phyloP scores from a whole-genome alignment of 345 rosid genomes.

The Salix exigua region DNA sequence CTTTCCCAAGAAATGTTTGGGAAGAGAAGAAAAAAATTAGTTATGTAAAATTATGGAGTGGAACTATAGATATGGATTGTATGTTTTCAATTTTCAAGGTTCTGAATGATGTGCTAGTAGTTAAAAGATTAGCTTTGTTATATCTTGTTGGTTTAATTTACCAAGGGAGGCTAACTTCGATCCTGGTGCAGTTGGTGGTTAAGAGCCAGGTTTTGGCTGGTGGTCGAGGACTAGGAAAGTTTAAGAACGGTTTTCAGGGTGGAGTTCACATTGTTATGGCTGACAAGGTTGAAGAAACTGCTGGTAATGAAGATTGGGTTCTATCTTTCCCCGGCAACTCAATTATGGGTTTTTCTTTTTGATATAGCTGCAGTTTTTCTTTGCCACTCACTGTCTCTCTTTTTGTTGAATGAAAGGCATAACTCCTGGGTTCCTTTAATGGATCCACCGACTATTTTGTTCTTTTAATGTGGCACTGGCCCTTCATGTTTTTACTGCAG shows the following conservation, averaged over 20 bases:
- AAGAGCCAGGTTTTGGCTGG: constrained; percentile 99
- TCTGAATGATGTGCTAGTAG: neutral
- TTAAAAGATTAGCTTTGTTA: neutral
- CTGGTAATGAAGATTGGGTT: constrained; percentile 44
- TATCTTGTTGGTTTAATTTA: neutral
- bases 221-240: constrained; percentile 94
- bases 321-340: neutral
- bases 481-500: neutral
- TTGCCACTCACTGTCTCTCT: neutral
- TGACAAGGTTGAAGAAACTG: constrained; percentile 70
- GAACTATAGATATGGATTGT: neutral
- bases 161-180: constrained; percentile 3
- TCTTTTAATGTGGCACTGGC: neutral
- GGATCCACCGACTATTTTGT: neutral
- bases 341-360: neutral
- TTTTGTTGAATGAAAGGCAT: neutral
- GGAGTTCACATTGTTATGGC: constrained; percentile 90
- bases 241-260: constrained; percentile 82
- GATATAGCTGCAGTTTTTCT: neutral
- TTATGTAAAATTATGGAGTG: neutral
- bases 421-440: neutral
- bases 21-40: neutral
- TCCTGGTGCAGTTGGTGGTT: constrained; percentile 69
- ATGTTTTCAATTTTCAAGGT: neutral
- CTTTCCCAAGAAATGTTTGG: neutral